phyloP scores from a whole-genome alignment of 1,139 yeast species.

The Kodamaea fungicola region DNA sequence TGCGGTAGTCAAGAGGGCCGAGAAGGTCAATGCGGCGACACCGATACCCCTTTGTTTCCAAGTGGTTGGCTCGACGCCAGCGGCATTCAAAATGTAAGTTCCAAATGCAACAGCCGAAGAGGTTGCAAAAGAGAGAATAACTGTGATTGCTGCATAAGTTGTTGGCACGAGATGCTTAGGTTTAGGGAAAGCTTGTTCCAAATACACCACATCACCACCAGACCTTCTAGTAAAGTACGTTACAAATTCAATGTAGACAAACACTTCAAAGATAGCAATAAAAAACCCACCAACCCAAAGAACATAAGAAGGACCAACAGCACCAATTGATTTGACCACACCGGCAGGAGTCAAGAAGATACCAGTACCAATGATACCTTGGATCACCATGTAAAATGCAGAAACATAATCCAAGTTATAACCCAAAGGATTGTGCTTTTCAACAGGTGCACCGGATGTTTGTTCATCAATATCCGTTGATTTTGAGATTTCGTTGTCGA shows the following conservation, averaged over 20 bases:
- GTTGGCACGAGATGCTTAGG: slow-evolving; percentile 41
- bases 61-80: slow-evolving; percentile 27
- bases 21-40: slow-evolving; percentile 29
- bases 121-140: slow-evolving; percentile 36
- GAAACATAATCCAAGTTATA: slow-evolving; percentile 30
- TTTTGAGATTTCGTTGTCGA: slow-evolving; percentile 1
- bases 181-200: slow-evolving; percentile 41
- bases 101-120: slow-evolving; percentile 45
- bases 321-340: slow-evolving; percentile 34
- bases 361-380: slow-evolving; percentile 47
- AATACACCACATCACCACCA: slow-evolving; percentile 43
- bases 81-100: slow-evolving; percentile 35
- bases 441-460: slow-evolving; percentile 37
- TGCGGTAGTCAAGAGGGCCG: slow-evolving; percentile 23
- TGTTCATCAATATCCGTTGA: slow-evolving; percentile 10
- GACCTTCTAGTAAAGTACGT: slow-evolving; percentile 35
- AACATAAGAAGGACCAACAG: slow-evolving; percentile 41
- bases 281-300: slow-evolving; percentile 39
- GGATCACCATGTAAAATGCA: slow-evolving; percentile 31
- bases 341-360: slow-evolving; percentile 42
- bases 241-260: slow-evolving; percentile 36
- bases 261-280: slow-evolving; percentile 31
- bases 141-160: slow-evolving; percentile 39
- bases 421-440: slow-evolving; percentile 35
- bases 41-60: slow-evolving; percentile 46